Conservation (phyloP, 495 filamentous ascomycete species). For the Lophiotrema nucula region DNA sequence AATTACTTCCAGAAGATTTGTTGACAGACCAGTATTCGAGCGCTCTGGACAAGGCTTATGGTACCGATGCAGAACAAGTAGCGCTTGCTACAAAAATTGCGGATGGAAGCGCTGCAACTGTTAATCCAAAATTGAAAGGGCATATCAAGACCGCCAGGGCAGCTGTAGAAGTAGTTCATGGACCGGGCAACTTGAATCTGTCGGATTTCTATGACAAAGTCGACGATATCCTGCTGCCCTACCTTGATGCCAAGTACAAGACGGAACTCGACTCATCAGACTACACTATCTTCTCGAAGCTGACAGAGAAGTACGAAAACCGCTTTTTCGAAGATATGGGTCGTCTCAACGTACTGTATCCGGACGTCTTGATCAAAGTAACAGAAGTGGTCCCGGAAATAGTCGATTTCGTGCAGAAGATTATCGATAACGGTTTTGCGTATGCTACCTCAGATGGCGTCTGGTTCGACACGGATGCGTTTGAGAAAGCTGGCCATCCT, state of each 20-base stretch:
- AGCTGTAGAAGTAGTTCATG: conserved; percentile 36
- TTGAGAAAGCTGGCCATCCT: conserved; percentile 72
- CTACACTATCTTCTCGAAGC: conserved; percentile 71
- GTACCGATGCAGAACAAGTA: too few species aligned
- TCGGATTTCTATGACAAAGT: conserved; percentile 50
- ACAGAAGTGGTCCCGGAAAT: conserved; percentile 88
- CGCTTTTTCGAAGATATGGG: conserved; percentile 83
- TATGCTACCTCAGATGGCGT: conserved; percentile 81
- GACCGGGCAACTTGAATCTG: conserved; percentile 17
- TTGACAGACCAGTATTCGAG: conserved; percentile 54
- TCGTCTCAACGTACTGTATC: conserved; percentile 78
- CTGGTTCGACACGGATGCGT: conserved; percentile 89
- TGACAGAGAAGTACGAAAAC: conserved; percentile 79
- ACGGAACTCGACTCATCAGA: conserved; percentile 72
- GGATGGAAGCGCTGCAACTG: conserved; percentile 57
- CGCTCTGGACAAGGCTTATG: conserved; percentile 61
- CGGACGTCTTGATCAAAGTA: conserved; percentile 79
- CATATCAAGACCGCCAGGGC: conserved; percentile 70
- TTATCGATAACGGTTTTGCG: conserved; percentile 81
- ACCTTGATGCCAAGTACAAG: conserved; percentile 76
- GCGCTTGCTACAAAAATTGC: conserved; percentile 48
- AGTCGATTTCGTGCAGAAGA: conserved; percentile 69
- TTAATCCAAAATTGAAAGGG: conserved; percentile 86
- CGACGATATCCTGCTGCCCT: conserved; percentile 75
- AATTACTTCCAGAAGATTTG: conserved; percentile 49